These are phyloP conservation scores for Schwanniomyces occidentalis DNA, from an alignment of 805 yeast species.

Conservation along the genomic window DNA sequence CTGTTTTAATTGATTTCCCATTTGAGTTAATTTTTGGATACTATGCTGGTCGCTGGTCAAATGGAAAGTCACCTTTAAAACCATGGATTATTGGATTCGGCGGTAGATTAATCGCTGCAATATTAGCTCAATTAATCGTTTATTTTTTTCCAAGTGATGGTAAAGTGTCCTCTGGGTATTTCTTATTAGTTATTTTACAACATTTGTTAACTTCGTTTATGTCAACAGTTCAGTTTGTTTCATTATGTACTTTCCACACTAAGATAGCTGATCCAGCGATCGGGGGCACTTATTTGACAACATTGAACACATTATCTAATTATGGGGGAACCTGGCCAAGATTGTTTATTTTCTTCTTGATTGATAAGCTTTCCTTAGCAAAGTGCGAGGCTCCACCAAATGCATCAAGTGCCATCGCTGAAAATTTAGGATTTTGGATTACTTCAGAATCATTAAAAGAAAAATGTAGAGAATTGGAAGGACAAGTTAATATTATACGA, in stretches of 20 bases:
- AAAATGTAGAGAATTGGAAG: constrained; percentile 54
- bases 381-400: constrained; percentile 45
- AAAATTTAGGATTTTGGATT: constrained; percentile 12
- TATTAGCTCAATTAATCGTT: constrained; percentile 72
- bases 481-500: constrained; percentile 50
- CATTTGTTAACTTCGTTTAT: constrained; percentile 87
- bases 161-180: constrained; percentile 52
- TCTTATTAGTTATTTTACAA: constrained; percentile 72
- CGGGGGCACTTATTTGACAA: constrained; percentile 98
- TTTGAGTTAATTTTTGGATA: constrained; percentile 94
- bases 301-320: constrained; percentile 86
- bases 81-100: constrained; percentile 91
- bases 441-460: constrained; percentile 41
- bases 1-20: constrained; percentile 93
- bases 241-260: constrained; percentile 92
- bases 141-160: constrained; percentile 63
- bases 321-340: constrained; percentile 98
- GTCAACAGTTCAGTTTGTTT: constrained; percentile 94
- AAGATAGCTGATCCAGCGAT: constrained; percentile 92
- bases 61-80: constrained; percentile 68
- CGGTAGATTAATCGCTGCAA: constrained; percentile 78
- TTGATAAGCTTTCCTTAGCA: constrained; percentile 74
- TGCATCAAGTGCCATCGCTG: neutral
- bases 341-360: constrained; percentile 72
- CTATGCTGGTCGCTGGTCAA: constrained; percentile 93